Evolutionary conservation across 2,329 filamentous ascomycete genomes (phyloP), one percentile per base, ranked within the genome.

Genomic region (Xylariaceae sp.): DNA sequence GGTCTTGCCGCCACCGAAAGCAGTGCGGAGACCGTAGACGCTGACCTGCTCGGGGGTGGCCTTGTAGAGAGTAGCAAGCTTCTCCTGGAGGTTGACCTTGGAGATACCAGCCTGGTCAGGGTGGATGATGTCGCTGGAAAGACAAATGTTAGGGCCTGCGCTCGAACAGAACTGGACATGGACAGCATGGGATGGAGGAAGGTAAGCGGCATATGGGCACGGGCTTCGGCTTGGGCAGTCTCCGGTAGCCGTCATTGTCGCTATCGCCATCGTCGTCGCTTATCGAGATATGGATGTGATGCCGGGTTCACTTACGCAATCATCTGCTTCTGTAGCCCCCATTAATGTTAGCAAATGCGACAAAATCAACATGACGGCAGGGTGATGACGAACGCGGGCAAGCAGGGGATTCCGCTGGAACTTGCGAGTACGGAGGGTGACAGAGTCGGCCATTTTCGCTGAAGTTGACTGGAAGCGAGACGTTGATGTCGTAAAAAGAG

Each of bases 391-490:
- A 60, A 63, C 63, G 64, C 60, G 62, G 60, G 60, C 64, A 78
- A 99, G 88, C 77, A 99, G 91, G 80, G 94, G 90, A 88, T 99
- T 99, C 85, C 92, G 91, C 83, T 97, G 95, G 90, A 99, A 99
- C 86, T 97, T 97, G 90, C 94, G 93, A 82, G 94, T 99, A 84
- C 94, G 87, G 82, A 92, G 82, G 75, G 88, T 92, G 77, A 92
- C 88, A 76, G 81, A 80, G 82, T 92, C 89, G 82, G 92, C 89
- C 93, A 97, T 96, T 80, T 81, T 95, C 83, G 81, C 81, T 80
- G 61, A 61, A 69, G 56, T 60, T 67, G 67, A 62, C 62, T 53
- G 59, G 57, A 51, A 62, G 62, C 62, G 62, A 64, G 51, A 53
- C 60, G 60, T 64, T 62, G 62, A 62, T 58, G 60, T 64, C 62